Evolutionary conservation across 2,329 filamentous ascomycete species (phyloP).

Genomic region (Aureobasidium sp.): DNA sequence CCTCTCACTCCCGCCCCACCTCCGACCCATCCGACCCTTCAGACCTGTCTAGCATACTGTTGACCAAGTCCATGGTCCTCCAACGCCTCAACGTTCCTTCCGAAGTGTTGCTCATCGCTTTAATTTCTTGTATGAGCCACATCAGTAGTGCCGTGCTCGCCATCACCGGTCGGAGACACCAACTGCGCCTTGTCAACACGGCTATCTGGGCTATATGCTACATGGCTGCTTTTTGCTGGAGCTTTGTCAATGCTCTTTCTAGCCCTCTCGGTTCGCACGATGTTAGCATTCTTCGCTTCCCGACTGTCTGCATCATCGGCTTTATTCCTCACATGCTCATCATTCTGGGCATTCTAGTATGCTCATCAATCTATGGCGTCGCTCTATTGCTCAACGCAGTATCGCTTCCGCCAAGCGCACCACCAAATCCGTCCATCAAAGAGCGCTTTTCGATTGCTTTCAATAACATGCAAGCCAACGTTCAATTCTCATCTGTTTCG

Average conservation of each 20-base stretch:
- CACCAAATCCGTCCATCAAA: slow-evolving; percentile 36
- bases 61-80: slow-evolving; percentile 60
- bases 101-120: slow-evolving; percentile 75
- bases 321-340: slow-evolving; percentile 94
- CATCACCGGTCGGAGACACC: slow-evolving; percentile 69
- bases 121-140: slow-evolving; percentile 85
- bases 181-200: slow-evolving; percentile 75
- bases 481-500: slow-evolving; percentile 60
- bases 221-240: slow-evolving; percentile 77
- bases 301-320: slow-evolving; percentile 88
- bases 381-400: slow-evolving; percentile 70
- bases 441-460: slow-evolving; percentile 65
- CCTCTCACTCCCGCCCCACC: slow-evolving; percentile 20
- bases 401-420: slow-evolving; percentile 48
- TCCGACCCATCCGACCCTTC: slow-evolving; percentile 17
- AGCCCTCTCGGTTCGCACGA: slow-evolving; percentile 41
- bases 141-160: slow-evolving; percentile 76
- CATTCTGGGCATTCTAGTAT: slow-evolving; percentile 66
- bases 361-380: slow-evolving; percentile 65
- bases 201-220: slow-evolving; percentile 86
- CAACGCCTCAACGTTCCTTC: slow-evolving; percentile 79
- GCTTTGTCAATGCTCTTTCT: slow-evolving; percentile 43
- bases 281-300: slow-evolving; percentile 70
- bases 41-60: slow-evolving; percentile 21
- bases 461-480: slow-evolving; percentile 84